Conservation (phyloP, 805 yeast genomes). For the Starmerella floricola region DNA sequence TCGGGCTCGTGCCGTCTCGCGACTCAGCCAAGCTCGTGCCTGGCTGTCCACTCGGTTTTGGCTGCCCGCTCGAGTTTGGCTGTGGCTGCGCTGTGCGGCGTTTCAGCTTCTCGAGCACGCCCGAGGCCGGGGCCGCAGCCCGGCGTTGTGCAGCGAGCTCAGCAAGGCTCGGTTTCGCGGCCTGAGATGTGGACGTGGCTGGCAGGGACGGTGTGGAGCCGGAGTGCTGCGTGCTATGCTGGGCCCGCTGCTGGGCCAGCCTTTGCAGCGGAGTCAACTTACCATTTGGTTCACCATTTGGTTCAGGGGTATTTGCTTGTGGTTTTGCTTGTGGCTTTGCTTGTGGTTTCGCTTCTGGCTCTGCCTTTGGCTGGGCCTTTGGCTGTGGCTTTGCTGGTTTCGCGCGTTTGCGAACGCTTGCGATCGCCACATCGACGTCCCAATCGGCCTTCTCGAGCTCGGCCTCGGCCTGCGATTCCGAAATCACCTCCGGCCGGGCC, state of each 20-base stretch:
- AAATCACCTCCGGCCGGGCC: slow-evolving; percentile 13
- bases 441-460: slow-evolving; percentile 22
- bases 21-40: no score
- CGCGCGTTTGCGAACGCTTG: slow-evolving; percentile 13
- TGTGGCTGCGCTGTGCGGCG: neutral
- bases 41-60: no score
- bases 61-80: neutral
- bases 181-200: no score
- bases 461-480: slow-evolving; percentile 19
- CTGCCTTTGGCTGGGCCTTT: slow-evolving; percentile 4
- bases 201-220: no score
- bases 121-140: neutral
- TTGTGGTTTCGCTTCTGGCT: slow-evolving; percentile 5
- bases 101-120: slow-evolving; percentile 7
- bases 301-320: slow-evolving; percentile 3
- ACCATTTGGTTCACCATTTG: slow-evolving; percentile 16
- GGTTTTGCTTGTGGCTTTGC: slow-evolving; percentile 8
- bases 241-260: slow-evolving; percentile 15
- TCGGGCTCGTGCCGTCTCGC: no score
- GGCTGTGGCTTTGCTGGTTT: slow-evolving; percentile 8
- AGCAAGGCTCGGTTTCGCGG: slow-evolving; percentile 8
- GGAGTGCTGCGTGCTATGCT: neutral
- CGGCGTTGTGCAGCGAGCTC: slow-evolving; percentile 10
- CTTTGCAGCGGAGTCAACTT: slow-evolving; percentile 20
- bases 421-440: slow-evolving; percentile 24